Evolutionary conservation across 805 yeast genomes (phyloP).

Genomic region (Dipodascus albidus): DNA sequence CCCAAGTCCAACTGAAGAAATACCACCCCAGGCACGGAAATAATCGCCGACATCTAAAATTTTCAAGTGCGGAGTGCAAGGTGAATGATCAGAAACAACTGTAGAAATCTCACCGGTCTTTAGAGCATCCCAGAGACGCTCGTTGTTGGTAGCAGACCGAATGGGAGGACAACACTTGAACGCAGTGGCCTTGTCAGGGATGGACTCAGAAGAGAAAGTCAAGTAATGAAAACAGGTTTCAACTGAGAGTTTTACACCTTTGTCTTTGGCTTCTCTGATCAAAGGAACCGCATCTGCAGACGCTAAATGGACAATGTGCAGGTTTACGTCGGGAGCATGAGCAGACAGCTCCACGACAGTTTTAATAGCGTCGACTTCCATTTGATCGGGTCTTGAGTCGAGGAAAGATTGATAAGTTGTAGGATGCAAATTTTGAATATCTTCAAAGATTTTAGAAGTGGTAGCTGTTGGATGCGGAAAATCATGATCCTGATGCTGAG

Average conservation of each 20-base stretch:
- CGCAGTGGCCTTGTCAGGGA: constrained; percentile 67
- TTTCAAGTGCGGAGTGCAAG: constrained; percentile 87
- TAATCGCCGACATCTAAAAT: constrained; percentile 77
- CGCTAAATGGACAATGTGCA: constrained; percentile 88
- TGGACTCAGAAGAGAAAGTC: constrained; percentile 63
- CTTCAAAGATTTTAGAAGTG: constrained; percentile 7
- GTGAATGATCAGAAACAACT: constrained; percentile 92
- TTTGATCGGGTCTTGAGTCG: constrained; percentile 78
- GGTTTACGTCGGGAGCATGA: constrained; percentile 27
- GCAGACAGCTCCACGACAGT: constrained; percentile 53
- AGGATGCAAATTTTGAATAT: constrained; percentile 39
- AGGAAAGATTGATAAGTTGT: constrained; percentile 51
- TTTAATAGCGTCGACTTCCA: constrained; percentile 76
- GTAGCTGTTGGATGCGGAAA: constrained; percentile 9
- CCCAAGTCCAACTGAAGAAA: constrained; percentile 86
- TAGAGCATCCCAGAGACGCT: constrained; percentile 69
- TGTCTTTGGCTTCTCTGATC: constrained; percentile 49
- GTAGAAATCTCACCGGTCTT: constrained; percentile 55
- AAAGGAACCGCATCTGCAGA: constrained; percentile 74
- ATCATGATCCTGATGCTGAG: constrained; percentile 9
- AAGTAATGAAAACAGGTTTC: constrained; percentile 94
- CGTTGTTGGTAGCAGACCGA: constrained; percentile 60
- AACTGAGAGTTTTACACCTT: constrained; percentile 42
- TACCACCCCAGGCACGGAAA: constrained; percentile 94
- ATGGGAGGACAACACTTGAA: constrained; percentile 96